phyloP scores from a whole-genome alignment of 1,284 basidiomycete species.

The Puccinia novopanici region DNA sequence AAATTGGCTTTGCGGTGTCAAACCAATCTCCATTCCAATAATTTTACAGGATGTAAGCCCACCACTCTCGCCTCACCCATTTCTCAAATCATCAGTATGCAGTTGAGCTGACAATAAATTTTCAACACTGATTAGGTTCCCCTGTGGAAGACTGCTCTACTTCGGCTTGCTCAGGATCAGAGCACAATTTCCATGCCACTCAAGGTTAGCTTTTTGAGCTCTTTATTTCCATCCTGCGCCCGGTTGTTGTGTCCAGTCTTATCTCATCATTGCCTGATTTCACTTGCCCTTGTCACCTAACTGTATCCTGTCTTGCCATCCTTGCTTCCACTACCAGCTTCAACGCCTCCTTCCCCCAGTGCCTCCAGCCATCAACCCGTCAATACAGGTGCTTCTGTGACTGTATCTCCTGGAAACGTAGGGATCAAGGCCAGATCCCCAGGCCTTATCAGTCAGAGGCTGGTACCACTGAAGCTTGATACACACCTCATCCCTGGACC shows the following conservation, averaged over 20 bases:
- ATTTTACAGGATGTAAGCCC: neutral
- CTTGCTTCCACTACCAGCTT: neutral
- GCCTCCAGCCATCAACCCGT: neutral
- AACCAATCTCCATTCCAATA: neutral
- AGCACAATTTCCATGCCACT: conserved; percentile 15
- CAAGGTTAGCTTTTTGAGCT: conserved; percentile 17
- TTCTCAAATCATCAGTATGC: conserved; percentile 66
- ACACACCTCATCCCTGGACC: conserved; percentile 8
- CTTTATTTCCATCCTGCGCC: neutral
- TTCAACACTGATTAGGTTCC: neutral
- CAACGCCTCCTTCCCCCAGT: conserved; percentile 8
- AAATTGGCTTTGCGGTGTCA: conserved; percentile 14
- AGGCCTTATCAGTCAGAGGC: neutral
- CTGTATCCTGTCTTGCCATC: neutral
- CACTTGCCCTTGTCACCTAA: neutral
- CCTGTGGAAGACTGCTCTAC: neutral
- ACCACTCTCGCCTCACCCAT: neutral
- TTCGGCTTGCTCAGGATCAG: conserved; percentile 12
- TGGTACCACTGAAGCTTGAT: neutral
- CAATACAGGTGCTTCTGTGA: neutral
- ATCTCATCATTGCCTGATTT: neutral
- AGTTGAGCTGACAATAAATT: neutral
- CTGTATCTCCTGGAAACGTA: neutral
- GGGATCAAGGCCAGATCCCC: neutral
- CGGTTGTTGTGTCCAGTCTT: neutral